Base-by-base conservation (phyloP, 768 basidiomycete species). In the Grammothele lineata region DNA sequence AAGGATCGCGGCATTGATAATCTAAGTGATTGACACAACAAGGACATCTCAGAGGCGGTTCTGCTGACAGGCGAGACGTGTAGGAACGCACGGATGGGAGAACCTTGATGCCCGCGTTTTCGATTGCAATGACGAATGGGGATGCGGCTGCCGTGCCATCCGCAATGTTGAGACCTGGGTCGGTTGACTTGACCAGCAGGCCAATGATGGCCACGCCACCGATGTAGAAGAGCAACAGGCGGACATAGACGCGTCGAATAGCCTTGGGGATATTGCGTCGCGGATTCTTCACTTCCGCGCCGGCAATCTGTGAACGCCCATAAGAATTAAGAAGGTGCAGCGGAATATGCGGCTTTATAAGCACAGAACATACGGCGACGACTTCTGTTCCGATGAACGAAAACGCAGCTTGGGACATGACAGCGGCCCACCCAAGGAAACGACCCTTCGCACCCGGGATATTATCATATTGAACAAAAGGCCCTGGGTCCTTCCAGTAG, bases 91-190 rank as follows among this genome's bases (percentile, higher is more conserved):
- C 75, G 33, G 70, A 70, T 3, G 81, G 80, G 0, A 82, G 63
- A n/a, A 65, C 72, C 41, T 71, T 78, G 66, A 84, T 82, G 7
- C 80, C 83, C 5, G 81, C 77, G 21, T 59, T 54, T n/a, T 62
- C 60, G 49, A 75, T 74, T 6, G 79, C 81, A 37, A 83, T 78
- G 48, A 82, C 80, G 60, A 80, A 81, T 3, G 81, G 73, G 39
- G 75, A 73, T 4, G 68, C 70, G 10, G 72, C 65, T 26, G 77
- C 76, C 32, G 70, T 72, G 36, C 43, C 49, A 10, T 62, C 61
- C 32, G 60, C 60, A 21, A 76, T 57, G 48, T 67, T 53, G 22
- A 79, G 69, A 12, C 65, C 53, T 6, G 64, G 53, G 53, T 77
- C 65, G 62, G 70, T 72, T 32, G 73, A 76, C 5, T 73, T 70